Base-by-base conservation (phyloP, 2,329 filamentous ascomycete species). In the Fusarium sp. region DNA sequence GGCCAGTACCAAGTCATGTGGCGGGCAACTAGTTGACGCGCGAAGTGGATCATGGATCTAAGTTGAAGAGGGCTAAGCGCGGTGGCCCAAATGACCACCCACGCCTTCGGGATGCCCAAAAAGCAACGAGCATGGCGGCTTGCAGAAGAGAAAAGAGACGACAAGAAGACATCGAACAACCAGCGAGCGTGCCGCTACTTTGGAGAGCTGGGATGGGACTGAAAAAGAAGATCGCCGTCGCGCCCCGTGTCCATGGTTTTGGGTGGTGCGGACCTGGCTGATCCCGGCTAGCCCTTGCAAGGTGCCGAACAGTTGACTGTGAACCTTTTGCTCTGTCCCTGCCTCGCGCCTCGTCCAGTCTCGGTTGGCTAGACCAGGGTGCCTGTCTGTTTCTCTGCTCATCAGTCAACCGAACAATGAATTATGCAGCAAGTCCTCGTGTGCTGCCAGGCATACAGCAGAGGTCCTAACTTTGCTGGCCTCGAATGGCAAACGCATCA, bases 181-280 rank as follows among this genome's bases (percentile, higher is more conserved):
- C 31, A 53, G 41, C 56, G 46, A 55, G 53, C 43, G 39, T 53
- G 60, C 57, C 48, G 48, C 52, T 44, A 60, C 39, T 41, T 59
- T 58, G 50, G 39, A 55, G 64, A 65, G 60, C 59, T 62, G 57
- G 72, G 56, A 64, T 48, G 56, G 56, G 67, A 70, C 62, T 72
- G 50, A 73, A 66, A 73, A 68, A 65, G 60, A 72, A 61, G 73
- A 75, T 75, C 73, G 73, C 65, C 73, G 54, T 63, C 44, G 65
- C 69, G 72, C 72, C 68, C 72, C 73, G 71, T 72, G 71, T 66
- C 73, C 73, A 63, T 74, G 73, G 73, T 63, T 75, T 75, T 75
- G 73, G 73, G 73, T 75, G 72, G 71, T 73, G 65, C 71, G 58
- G 69, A 70, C 68, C 68, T 62, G 50, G 73, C 58, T 72, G 57